These are phyloP conservation scores for Aspergillus cejpii DNA, from an alignment of 2,329 filamentous ascomycete genomes.

Conservation along the genomic window DNA sequence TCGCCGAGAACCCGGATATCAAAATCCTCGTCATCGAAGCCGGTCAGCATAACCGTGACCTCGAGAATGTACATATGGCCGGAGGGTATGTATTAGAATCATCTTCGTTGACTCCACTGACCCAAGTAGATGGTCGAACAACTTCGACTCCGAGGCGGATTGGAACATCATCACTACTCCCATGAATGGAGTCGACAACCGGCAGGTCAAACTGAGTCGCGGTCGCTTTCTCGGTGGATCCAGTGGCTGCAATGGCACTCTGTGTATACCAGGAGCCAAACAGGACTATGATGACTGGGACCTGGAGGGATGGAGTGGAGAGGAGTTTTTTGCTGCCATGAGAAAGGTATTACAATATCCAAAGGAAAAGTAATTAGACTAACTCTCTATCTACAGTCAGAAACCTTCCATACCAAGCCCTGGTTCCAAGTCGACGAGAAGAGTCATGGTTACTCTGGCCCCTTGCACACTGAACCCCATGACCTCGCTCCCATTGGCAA, in stretches of 20 bases:
- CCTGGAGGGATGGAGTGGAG: conserved; percentile 49
- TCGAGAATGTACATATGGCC: conserved; percentile 44
- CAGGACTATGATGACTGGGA: conserved; percentile 52
- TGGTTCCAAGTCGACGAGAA: conserved; percentile 49
- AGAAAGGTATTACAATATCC: conserved; percentile 41
- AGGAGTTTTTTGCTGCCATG: conserved; percentile 53
- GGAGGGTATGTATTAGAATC: conserved; percentile 28
- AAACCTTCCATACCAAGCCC: conserved; percentile 53
- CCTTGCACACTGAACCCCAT: conserved; percentile 52
- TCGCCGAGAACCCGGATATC: conserved; percentile 41
- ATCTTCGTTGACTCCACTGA: background rate
- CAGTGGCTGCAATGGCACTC: conserved; percentile 42
- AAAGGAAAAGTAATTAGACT: conserved; percentile 46
- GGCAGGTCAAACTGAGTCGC: conserved; percentile 40
- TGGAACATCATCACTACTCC: conserved; percentile 42
- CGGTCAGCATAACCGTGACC: conserved; percentile 41
- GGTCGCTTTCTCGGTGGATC: conserved; percentile 41
- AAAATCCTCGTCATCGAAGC: conserved; percentile 45
- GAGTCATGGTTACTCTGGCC: conserved; percentile 48
- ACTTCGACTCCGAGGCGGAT: conserved; percentile 40
- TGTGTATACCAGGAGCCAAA: conserved; percentile 40
- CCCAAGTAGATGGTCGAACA: conserved; percentile 35
- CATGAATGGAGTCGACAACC: conserved; percentile 36
- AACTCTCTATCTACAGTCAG: conserved; percentile 34
- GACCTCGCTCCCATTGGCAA: conserved; percentile 55